These are phyloP conservation scores for Hyphopichia fennica DNA, from an alignment of 1,139 yeast genomes.

Conservation along the genomic window DNA sequence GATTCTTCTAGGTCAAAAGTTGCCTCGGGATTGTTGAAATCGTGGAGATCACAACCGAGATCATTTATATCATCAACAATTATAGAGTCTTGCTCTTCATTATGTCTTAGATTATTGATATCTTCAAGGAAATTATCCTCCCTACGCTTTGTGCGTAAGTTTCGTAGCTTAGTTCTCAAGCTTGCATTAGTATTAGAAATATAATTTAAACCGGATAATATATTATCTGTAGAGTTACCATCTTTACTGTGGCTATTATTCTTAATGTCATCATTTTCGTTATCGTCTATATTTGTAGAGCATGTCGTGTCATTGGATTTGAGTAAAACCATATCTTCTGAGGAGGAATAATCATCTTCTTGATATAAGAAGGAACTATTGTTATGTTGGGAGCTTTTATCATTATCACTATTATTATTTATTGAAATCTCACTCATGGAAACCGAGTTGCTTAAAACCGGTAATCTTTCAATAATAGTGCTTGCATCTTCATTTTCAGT, in stretches of 20 bases:
- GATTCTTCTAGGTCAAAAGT: conserved; percentile 1
- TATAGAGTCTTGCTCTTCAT: conserved; percentile 18
- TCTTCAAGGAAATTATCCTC: conserved; percentile 23
- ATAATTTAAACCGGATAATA: background rate
- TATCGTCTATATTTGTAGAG: conserved; percentile 12
- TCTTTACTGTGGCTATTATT: background rate
- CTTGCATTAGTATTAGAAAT: conserved; percentile 1
- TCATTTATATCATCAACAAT: conserved; percentile 14
- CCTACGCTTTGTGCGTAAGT: conserved; percentile 6
- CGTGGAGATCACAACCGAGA: conserved; percentile 12
- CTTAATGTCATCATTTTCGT: conserved; percentile 3
- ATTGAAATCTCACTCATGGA: conserved; percentile 7
- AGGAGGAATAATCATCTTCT: conserved; percentile 20
- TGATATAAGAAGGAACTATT: conserved; percentile 6
- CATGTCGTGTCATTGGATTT: conserved; percentile 25
- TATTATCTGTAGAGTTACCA: background rate
- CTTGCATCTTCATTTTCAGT: conserved; percentile 1
- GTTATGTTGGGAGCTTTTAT: conserved; percentile 1
- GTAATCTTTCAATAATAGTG: conserved; percentile 1
- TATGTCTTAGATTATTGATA: conserved; percentile 34
- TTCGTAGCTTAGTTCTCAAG: conserved; percentile 4
- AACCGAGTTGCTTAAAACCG: background rate
- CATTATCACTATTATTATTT: conserved; percentile 4
- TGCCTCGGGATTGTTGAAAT: conserved; percentile 3
- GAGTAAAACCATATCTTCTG: conserved; percentile 21